phyloP scores from a whole-genome alignment of 179 eudicot genomes.

The Spergularia azorica region DNA sequence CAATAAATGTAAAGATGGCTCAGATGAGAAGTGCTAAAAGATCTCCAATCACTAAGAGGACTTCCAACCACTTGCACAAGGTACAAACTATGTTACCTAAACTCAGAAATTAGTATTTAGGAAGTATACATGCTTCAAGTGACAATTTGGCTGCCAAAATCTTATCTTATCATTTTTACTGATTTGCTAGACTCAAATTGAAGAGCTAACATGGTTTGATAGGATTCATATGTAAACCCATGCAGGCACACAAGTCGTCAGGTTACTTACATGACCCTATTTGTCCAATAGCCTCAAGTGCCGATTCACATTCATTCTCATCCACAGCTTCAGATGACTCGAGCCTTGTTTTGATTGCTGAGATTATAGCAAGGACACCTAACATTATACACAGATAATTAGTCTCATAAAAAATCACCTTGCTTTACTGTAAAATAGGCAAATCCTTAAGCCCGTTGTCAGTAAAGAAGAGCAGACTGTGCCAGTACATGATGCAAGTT shows the following conservation, averaged over 20 bases:
- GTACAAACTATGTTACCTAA: not conserved
- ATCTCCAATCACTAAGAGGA: not conserved
- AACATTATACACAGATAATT: conserved; percentile 20
- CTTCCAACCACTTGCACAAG: not conserved
- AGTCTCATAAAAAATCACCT: not conserved
- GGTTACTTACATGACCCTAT: conserved; percentile 73
- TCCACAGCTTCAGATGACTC: conserved; percentile 50
- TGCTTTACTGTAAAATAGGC: not conserved
- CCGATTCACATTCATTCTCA: conserved; percentile 82
- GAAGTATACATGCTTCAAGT: not conserved
- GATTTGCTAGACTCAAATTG: not conserved
- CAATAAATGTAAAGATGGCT: not conserved
- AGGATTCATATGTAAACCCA: not conserved
- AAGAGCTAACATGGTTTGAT: not conserved
- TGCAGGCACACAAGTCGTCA: not conserved
- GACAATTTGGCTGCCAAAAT: not conserved
- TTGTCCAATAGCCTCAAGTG: conserved; percentile 88
- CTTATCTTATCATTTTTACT: too few species aligned
- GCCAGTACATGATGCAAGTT: not conserved
- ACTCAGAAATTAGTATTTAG: not conserved
- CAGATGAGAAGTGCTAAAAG: not conserved
- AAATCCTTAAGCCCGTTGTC: not conserved
- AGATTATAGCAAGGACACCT: conserved; percentile 60
- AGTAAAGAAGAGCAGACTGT: not conserved
- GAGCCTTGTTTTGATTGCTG: conserved; percentile 62